Evolutionary conservation across 768 basidiomycete genomes (phyloP).

Genomic region (Xerocomellus dryophilus): DNA sequence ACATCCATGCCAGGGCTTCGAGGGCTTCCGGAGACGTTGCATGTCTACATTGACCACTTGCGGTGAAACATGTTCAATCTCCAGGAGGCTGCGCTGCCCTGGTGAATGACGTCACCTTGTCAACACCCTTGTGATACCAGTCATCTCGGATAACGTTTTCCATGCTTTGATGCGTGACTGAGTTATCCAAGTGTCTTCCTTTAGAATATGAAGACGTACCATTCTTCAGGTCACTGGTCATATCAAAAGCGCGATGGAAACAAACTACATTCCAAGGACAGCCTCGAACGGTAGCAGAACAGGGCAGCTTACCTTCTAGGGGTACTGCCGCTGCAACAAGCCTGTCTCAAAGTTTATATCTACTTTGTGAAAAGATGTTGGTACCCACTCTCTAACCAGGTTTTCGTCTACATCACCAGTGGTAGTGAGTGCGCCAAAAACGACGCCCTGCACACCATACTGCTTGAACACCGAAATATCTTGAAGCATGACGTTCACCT

Average conservation of each 20-base stretch:
- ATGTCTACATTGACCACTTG: constrained; percentile 52
- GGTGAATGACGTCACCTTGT: constrained; percentile 57
- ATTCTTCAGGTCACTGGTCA: constrained; percentile 53
- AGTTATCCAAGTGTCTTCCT: not conserved
- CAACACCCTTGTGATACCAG: constrained; percentile 70
- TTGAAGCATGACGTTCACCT: constrained; percentile 70
- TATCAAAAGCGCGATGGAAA: constrained; percentile 78
- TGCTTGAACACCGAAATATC: constrained; percentile 65
- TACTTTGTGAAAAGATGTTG: not conserved
- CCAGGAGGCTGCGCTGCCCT: not conserved
- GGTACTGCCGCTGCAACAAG: constrained; percentile 57
- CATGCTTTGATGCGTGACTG: constrained; percentile 19
- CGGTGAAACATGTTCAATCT: not conserved
- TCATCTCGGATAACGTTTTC: constrained; percentile 49
- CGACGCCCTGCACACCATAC: constrained; percentile 59
- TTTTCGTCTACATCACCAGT: constrained; percentile 59
- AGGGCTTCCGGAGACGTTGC: constrained; percentile 41
- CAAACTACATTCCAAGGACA: constrained; percentile 47
- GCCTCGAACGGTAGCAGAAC: not conserved
- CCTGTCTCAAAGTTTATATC: constrained; percentile 31
- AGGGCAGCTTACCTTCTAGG: constrained; percentile 50
- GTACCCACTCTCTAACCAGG: constrained; percentile 45
- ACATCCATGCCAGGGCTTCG: constrained; percentile 39
- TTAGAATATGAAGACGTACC: constrained; percentile 36
- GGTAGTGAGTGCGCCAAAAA: constrained; percentile 58